Evolutionary conservation across 768 basidiomycete genomes (phyloP), one percentile per base, ranked within the genome.

Genomic region (Leccinum rimulosum): DNA sequence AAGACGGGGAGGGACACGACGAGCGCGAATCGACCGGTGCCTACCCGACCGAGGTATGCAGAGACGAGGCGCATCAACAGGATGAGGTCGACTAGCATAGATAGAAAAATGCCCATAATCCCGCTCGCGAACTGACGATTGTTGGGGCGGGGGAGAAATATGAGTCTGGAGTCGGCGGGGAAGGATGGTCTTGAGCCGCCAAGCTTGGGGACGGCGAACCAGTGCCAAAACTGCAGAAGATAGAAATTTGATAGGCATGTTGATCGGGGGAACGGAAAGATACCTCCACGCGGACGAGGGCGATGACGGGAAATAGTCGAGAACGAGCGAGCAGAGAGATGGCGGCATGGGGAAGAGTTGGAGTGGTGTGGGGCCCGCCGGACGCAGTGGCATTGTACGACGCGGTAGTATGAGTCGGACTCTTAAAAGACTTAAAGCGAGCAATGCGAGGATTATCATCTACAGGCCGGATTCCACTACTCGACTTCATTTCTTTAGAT

Each of bases 51-150:
- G 49, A 59, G 59, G 31, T 75, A 54, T 25, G 73, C 68, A 14
- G 67, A 61, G 40, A 63, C 47, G 17, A 73, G 66, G 50, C 73
- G 73, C 19, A 72, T 38, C 22, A 73, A 65, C 22, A 73, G 49
- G 11, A 61, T 72, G 48, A 65, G 45, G 38, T 74, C 74, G 14
- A 73, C 70, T 3, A 73, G 51, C 36, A 73, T 67, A 27, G 65
- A 65, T 52, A 72, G 67, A 35, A 68, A 66, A 9, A 63, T 61
- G 2, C 74, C 74, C 6, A 73, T 54, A n/a, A 69, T 53, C 5
- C 74, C 74, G 30, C 73, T 71, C 14, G 67, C 61, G 65, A 56
- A 33, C 47, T 31, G 49, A 49, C 47, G 36, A 73, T 57, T 54
- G 60, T 33, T 14, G 60, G 59, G 22, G 8, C 17, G n/a, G 53